These are phyloP conservation scores for Serendipita indica DNA, from an alignment of 768 basidiomycete species.

Conservation along the genomic window DNA sequence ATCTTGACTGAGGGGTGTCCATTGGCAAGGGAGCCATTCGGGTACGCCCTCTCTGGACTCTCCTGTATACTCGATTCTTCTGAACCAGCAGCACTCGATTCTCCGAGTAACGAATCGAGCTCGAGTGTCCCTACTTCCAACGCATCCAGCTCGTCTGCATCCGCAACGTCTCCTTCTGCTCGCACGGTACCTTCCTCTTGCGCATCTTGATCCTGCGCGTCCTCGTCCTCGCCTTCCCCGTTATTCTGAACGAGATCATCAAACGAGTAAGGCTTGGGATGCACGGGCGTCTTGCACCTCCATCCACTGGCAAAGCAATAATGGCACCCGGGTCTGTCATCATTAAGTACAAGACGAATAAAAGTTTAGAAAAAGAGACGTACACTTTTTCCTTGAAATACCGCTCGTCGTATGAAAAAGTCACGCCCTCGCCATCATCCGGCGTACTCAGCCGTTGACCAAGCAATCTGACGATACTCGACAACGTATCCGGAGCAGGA, in stretches of 20 bases:
- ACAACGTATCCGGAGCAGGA: background rate
- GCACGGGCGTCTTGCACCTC: background rate
- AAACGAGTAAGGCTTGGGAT: background rate
- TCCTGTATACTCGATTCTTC: too few relatives aligned
- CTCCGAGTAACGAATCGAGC: too few relatives aligned
- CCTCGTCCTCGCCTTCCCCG: too few relatives aligned
- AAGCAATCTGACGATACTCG: background rate
- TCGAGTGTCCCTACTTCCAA: too few relatives aligned
- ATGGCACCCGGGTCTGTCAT: background rate
- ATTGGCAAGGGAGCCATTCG: too few relatives aligned
- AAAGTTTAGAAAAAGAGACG: background rate
- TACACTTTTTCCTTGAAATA: background rate
- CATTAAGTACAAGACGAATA: background rate
- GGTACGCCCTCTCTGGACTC: too few relatives aligned
- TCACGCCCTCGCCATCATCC: background rate
- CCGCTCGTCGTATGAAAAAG: constrained; percentile 1
- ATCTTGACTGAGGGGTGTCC: too few relatives aligned
- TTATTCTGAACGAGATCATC: background rate
- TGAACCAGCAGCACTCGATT: too few relatives aligned
- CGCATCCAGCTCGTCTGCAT: too few relatives aligned
- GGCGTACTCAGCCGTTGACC: background rate
- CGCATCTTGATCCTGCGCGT: too few relatives aligned
- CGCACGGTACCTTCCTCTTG: too few relatives aligned
- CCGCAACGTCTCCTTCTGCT: too few relatives aligned
- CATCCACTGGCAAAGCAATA: constrained; percentile 1